Percentiles rank a stretch among this genome's conserved stretches.
These are phyloP conservation scores for Trichoderma guizhouense DNA, from an alignment of 2,329 filamentous ascomycete species.

Conservation along the genomic window DNA sequence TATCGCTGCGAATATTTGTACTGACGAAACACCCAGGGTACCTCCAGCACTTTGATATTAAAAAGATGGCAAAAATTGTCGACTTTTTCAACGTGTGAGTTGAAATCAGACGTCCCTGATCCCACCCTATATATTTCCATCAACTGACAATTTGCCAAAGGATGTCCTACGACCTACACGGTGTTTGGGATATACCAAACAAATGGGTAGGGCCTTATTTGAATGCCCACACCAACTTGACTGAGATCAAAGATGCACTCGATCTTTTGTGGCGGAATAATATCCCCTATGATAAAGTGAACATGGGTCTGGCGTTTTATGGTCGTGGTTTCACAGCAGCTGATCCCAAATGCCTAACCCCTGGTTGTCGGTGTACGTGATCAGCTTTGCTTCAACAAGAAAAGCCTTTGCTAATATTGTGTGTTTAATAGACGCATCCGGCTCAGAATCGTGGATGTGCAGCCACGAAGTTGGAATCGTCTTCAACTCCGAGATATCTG, in stretches of 20 bases:
- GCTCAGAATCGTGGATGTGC: conserved; percentile 27
- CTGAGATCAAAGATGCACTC: conserved; percentile 42
- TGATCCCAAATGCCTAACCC: background rate
- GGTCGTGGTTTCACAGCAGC: conserved; percentile 27
- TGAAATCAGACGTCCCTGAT: too few species aligned
- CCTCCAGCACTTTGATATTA: too few species aligned
- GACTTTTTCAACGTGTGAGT: too few species aligned
- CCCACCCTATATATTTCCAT: too few species aligned
- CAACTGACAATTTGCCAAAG: too few species aligned
- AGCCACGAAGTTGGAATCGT: conserved; percentile 30
- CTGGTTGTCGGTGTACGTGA: too few species aligned
- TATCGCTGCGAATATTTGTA: too few species aligned
- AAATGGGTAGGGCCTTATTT: conserved; percentile 30
- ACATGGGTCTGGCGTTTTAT: conserved; percentile 46
- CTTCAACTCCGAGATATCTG: conserved; percentile 31
- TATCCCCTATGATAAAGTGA: conserved; percentile 40
- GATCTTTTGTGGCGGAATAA: conserved; percentile 48
- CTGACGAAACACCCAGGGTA: too few species aligned
- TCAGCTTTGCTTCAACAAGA: too few species aligned
- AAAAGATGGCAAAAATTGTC: too few species aligned
- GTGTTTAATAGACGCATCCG: conserved; percentile 21
- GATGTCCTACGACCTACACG: conserved; percentile 37
- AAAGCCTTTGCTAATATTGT: background rate
- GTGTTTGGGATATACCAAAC: conserved; percentile 36
- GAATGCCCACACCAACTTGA: conserved; percentile 44